phyloP scores from a whole-genome alignment of 2,329 filamentous ascomycete genomes.

The Fusarium cicatricum region DNA sequence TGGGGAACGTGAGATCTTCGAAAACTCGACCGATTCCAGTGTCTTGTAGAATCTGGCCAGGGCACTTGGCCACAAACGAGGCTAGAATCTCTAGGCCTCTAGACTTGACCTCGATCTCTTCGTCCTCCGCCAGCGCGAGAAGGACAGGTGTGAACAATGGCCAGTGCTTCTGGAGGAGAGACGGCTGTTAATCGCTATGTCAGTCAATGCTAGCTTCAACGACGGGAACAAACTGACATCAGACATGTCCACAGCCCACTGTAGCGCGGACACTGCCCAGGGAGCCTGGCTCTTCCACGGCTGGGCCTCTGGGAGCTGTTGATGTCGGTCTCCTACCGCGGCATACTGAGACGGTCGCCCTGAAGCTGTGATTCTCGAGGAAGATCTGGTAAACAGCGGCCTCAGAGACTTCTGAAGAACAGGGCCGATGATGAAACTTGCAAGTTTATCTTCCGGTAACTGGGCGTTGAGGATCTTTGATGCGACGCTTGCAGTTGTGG shows the following conservation, averaged over 20 bases:
- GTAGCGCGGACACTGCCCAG: constrained; percentile 37
- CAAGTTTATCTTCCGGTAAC: constrained; percentile 24
- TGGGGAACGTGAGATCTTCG: constrained; percentile 73
- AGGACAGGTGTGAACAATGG: constrained; percentile 74
- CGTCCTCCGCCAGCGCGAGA: constrained; percentile 73
- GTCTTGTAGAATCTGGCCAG: constrained; percentile 60
- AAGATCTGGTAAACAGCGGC: constrained; percentile 69
- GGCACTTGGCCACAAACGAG: constrained; percentile 63
- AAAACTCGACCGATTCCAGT: constrained; percentile 75
- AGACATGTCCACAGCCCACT: constrained; percentile 64
- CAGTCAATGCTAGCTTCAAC: not conserved
- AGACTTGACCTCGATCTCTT: constrained; percentile 59
- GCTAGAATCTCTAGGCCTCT: constrained; percentile 64
- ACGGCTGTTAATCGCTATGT: constrained; percentile 42
- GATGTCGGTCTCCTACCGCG: constrained; percentile 4
- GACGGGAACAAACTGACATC: constrained; percentile 52
- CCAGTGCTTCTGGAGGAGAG: constrained; percentile 66
- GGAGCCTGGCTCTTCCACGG: constrained; percentile 38
- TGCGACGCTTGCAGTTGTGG: constrained; percentile 43
- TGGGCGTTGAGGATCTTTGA: constrained; percentile 44
- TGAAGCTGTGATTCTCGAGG: constrained; percentile 48
- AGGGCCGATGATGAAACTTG: constrained; percentile 59
- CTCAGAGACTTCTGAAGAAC: constrained; percentile 71
- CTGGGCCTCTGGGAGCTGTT: constrained; percentile 4
- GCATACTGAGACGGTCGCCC: constrained; percentile 43